Base-by-base conservation (phyloP, 441 rosid species). In the Erodium moschatum region DNA sequence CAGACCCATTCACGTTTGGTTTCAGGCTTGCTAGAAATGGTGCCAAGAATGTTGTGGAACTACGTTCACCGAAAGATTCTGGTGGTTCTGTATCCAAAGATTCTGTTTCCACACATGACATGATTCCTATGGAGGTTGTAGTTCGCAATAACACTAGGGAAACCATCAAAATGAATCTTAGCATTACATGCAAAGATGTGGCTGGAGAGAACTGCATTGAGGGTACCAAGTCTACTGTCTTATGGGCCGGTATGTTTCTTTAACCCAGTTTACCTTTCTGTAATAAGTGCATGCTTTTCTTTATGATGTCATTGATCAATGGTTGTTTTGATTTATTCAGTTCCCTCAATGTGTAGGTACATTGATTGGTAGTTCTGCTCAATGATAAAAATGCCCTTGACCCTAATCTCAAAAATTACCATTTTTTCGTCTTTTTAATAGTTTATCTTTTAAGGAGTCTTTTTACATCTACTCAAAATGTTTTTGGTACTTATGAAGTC, bases 121-220 rank as follows among this genome's bases (percentile, higher is more conserved):
- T 91, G 84, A 88, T 86, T 72, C 94, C 96, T 3, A 84, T 94
- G 97, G 97, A 91, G 78, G 89, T 89, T 69, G 74, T 88, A 60
- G 87, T 91, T 48, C 85, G 94, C 19, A 91, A 94, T 75, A 94
- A 94, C 81, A 89, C 99, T 1, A 94, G 81, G 74, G 91, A 94
- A 84, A 75, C 76, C 62, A 87, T 94, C 73, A 86, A 78, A 82
- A 81, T 91, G 83, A 85, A 84, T 76, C 92, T 94, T 29, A 84
- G 87, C 77, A 81, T 91, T 68, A 82, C 91, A 7, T 94, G 97
- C 83, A 84, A 93, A 74, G 99, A 94, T 66, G 97, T 91, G 60
- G 97, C 97, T 31, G 97, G 97, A n/a, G 87, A 89, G 74, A 94
- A 91, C 76, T 94, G 97, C 62, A 69, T 83, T 0, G 97, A 94